Percentiles rank a stretch among this genome's conserved stretches.
Conservation (phyloP, 768 basidiomycete species). For the Termitomyces sp. region DNA sequence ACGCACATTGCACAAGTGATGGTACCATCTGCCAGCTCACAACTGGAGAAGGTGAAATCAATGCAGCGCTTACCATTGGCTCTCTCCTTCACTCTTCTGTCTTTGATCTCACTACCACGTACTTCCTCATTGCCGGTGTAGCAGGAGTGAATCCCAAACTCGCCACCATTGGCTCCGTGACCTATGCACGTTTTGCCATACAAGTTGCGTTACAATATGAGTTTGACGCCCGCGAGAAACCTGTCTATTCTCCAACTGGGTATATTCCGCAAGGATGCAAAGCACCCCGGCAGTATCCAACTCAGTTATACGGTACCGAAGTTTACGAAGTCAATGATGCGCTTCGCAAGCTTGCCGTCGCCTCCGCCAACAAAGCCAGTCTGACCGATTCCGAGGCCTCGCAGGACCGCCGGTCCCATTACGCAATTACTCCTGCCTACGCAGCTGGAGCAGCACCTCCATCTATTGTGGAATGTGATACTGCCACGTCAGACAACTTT, state of each 20-base stretch:
- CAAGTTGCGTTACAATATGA: constrained; percentile 14
- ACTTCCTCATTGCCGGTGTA: constrained; percentile 13
- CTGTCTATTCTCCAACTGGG: constrained; percentile 9
- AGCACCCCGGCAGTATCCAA: constrained; percentile 9
- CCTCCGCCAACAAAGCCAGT: constrained; percentile 1
- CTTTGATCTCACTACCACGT: constrained; percentile 9
- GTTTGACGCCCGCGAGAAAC: constrained; percentile 13
- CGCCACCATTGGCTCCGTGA: constrained; percentile 11
- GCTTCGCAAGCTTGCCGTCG: constrained; percentile 8
- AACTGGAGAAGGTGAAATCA: constrained; percentile 12
- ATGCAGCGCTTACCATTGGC: constrained; percentile 10
- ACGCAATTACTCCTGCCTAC: not conserved
- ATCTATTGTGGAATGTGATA: constrained; percentile 11
- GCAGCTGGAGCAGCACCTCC: constrained; percentile 7
- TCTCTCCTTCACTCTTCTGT: constrained; percentile 6
- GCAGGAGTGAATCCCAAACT: constrained; percentile 11
- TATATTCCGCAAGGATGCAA: constrained; percentile 8
- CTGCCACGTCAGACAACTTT: constrained; percentile 11
- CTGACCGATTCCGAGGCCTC: constrained; percentile 6
- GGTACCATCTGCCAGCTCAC: constrained; percentile 8
- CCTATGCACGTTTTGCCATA: constrained; percentile 11
- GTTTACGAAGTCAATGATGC: constrained; percentile 12
- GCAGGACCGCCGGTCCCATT: constrained; percentile 2
- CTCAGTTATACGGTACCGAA: constrained; percentile 7
- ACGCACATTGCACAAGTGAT: constrained; percentile 9